These are phyloP conservation scores for Malus hybrid DNA, from an alignment of 331 rosid species.

Conservation along the genomic window DNA sequence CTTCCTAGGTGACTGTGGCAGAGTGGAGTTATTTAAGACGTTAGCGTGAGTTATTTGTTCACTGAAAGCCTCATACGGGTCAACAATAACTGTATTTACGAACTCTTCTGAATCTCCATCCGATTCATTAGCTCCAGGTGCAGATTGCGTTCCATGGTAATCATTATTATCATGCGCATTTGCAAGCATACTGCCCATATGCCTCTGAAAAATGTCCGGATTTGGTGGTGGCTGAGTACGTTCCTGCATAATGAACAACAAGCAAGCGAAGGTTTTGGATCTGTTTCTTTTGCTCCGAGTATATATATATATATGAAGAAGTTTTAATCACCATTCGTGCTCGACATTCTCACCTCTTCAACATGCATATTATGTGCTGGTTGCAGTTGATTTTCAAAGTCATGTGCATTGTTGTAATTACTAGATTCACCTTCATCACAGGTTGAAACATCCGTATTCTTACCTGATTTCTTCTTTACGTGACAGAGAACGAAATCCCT, in stretches of 20 bases:
- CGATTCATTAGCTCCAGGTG: no score
- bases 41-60: neutral
- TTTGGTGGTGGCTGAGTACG: neutral
- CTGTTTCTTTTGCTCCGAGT: no score
- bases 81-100: neutral
- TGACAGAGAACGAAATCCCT: conserved; percentile 34
- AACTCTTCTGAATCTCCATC: conserved; percentile 2
- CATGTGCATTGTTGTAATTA: neutral
- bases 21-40: neutral
- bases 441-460: neutral
- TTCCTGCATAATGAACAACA: neutral
- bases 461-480: conserved; percentile 20
- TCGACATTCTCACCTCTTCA: conserved; percentile 22
- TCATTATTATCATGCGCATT: conserved; percentile 7
- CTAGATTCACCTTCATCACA: neutral
- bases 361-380: neutral
- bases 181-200: no score
- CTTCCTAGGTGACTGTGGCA: conserved; percentile 2
- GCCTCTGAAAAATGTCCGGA: neutral
- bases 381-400: neutral
- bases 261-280: neutral
- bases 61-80: neutral
- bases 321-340: neutral
- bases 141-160: neutral
- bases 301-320: no score